phyloP scores from a whole-genome alignment of 2,329 filamentous ascomycete species.

The Cordyceps javanica region DNA sequence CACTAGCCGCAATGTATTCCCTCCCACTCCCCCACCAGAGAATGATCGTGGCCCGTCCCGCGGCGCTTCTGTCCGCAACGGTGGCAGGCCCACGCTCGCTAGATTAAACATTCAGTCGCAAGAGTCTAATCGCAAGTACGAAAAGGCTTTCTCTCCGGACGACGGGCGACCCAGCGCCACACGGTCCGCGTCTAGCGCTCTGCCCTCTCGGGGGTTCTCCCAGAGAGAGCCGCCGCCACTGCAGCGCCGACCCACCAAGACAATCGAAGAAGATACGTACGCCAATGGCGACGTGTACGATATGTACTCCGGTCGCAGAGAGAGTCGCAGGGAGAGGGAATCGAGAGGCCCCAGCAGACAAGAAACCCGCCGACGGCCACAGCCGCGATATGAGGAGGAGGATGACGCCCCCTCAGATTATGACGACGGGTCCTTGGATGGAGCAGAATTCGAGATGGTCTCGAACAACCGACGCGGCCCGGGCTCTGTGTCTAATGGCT shows the following conservation, averaged over 20 bases:
- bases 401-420: slow-evolving; percentile 70
- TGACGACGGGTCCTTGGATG: slow-evolving; percentile 64
- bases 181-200: slow-evolving; percentile 40
- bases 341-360: slow-evolving; percentile 33
- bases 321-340: slow-evolving; percentile 32
- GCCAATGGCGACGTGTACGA: slow-evolving; percentile 62
- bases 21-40: slow-evolving; percentile 97
- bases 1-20: slow-evolving; percentile 74
- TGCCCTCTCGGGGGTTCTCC: slow-evolving; percentile 37
- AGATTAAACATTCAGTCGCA: slow-evolving; percentile 57
- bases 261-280: slow-evolving; percentile 54
- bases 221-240: slow-evolving; percentile 30
- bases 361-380: slow-evolving; percentile 27
- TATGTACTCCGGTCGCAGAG: slow-evolving; percentile 43
- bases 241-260: slow-evolving; percentile 24
- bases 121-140: slow-evolving; percentile 46
- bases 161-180: slow-evolving; percentile 29
- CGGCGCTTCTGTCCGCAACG: slow-evolving; percentile 55
- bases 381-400: slow-evolving; percentile 66
- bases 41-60: slow-evolving; percentile 59
- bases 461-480: slow-evolving; percentile 43
- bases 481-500: slow-evolving; percentile 41
- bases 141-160: slow-evolving; percentile 46
- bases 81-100: slow-evolving; percentile 53
- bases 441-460: slow-evolving; percentile 76